Evolutionary conservation across 2,329 filamentous ascomycete genomes (phyloP).

Genomic region (Penicillium sp.): DNA sequence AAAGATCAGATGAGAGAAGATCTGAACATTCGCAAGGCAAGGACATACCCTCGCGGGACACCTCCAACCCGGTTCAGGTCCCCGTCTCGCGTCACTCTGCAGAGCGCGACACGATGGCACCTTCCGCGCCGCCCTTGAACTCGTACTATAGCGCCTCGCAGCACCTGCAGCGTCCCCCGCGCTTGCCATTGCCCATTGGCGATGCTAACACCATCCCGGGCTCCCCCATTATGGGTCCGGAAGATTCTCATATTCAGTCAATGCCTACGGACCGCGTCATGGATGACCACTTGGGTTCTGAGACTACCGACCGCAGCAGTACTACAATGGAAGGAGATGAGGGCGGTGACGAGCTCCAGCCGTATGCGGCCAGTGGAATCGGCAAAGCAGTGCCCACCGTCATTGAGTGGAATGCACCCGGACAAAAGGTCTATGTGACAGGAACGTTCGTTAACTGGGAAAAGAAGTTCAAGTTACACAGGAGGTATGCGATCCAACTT

Average conservation of each 20-base stretch:
- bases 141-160: slow-evolving; percentile 45
- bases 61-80: slow-evolving; percentile 41
- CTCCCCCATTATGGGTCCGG: slow-evolving; percentile 78
- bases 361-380: slow-evolving; percentile 64
- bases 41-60: slow-evolving; percentile 32
- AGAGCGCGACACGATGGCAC: slow-evolving; percentile 33
- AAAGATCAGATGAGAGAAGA: slow-evolving; percentile 23
- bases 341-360: slow-evolving; percentile 69
- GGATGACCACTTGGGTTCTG: slow-evolving; percentile 55
- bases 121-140: slow-evolving; percentile 49
- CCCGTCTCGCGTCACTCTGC: slow-evolving; percentile 31
- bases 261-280: slow-evolving; percentile 43
- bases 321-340: slow-evolving; percentile 68
- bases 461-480: slow-evolving; percentile 82
- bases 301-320: slow-evolving; percentile 54
- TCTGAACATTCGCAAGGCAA: slow-evolving; percentile 19
- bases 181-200: slow-evolving; percentile 87
- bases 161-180: slow-evolving; percentile 64
- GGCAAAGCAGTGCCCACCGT: slow-evolving; percentile 77
- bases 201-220: slow-evolving; percentile 87
- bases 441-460: slow-evolving; percentile 98
- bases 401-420: slow-evolving; percentile 80
- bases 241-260: slow-evolving; percentile 55
- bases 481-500: slow-evolving; percentile 61
- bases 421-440: slow-evolving; percentile 92